These are phyloP conservation scores for Cystofilobasidium macerans DNA, from an alignment of 768 basidiomycete species.

Conservation along the genomic window DNA sequence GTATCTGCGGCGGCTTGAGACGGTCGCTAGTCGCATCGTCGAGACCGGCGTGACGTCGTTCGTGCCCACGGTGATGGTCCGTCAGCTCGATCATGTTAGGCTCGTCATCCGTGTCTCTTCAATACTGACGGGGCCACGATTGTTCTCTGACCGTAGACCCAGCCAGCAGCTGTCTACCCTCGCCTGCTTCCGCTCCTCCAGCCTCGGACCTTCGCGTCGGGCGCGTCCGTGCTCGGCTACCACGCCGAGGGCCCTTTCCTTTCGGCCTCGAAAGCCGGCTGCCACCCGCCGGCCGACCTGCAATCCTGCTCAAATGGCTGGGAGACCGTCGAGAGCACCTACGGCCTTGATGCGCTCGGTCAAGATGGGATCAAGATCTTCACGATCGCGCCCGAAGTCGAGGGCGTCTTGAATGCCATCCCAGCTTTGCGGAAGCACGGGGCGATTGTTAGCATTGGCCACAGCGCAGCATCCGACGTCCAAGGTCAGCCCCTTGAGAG, in stretches of 20 bases:
- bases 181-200: constrained; percentile 29
- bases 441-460: constrained; percentile 73
- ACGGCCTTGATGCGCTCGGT: constrained; percentile 42
- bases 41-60: constrained; percentile 84
- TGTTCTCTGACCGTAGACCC: constrained; percentile 12
- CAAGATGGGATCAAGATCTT: constrained; percentile 56
- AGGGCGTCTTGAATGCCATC: constrained; percentile 66
- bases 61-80: constrained; percentile 39
- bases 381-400: constrained; percentile 76
- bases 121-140: no score
- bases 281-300: constrained; percentile 61
- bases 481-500: constrained; percentile 10
- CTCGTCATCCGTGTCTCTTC: not conserved
- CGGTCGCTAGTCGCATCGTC: constrained; percentile 62
- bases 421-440: constrained; percentile 52
- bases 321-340: constrained; percentile 59
- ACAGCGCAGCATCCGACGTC: constrained; percentile 34
- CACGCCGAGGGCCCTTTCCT: constrained; percentile 87
- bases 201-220: constrained; percentile 50
- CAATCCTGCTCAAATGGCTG: constrained; percentile 54
- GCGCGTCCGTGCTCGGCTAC: constrained; percentile 70
- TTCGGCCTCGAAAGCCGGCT: constrained; percentile 68
- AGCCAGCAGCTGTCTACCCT: constrained; percentile 20
- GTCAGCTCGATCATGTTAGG: not conserved
- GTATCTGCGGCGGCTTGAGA: constrained; percentile 57